Conservation (phyloP, 257 asterid species). For the Ballota nigra region DNA sequence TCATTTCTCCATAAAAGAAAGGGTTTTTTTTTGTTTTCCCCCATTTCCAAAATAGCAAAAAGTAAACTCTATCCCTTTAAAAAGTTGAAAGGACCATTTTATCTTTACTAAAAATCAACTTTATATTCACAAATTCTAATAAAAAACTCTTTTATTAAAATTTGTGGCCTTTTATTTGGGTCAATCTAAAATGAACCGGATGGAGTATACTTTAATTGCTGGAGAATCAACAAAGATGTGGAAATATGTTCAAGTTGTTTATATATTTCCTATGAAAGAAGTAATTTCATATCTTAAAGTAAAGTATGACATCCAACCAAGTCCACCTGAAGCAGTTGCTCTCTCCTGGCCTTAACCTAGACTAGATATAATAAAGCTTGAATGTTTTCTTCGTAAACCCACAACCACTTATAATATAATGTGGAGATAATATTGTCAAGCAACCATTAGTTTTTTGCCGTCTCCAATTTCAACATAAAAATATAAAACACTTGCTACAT, state of each 20-base stretch:
- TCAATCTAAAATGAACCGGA: too few relatives aligned
- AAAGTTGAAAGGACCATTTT: too few relatives aligned
- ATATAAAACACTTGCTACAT: conserved; percentile 21
- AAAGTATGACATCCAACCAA: not conserved
- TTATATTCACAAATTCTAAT: too few relatives aligned
- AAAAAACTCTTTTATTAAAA: too few relatives aligned
- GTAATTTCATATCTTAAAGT: not conserved
- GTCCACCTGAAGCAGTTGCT: not conserved
- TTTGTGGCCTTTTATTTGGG: too few relatives aligned
- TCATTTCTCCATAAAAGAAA: too few relatives aligned
- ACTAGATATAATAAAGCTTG: not conserved
- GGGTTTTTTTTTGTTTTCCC: too few relatives aligned
- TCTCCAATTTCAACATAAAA: not conserved
- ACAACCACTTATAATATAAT: conserved; percentile 11
- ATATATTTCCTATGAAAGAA: not conserved
- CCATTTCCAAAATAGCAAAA: too few relatives aligned
- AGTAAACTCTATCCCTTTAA: too few relatives aligned
- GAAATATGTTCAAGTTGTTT: not conserved
- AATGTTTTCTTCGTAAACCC: not conserved
- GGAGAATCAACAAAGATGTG: not conserved
- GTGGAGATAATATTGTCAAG: not conserved
- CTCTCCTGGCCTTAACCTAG: not conserved
- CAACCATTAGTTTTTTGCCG: conserved; percentile 3
- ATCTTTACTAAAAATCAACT: too few relatives aligned
- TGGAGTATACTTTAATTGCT: too few relatives aligned